Evolutionary conservation across 2,329 filamentous ascomycete genomes (phyloP).

Genomic region (Ilyonectria robusta): DNA sequence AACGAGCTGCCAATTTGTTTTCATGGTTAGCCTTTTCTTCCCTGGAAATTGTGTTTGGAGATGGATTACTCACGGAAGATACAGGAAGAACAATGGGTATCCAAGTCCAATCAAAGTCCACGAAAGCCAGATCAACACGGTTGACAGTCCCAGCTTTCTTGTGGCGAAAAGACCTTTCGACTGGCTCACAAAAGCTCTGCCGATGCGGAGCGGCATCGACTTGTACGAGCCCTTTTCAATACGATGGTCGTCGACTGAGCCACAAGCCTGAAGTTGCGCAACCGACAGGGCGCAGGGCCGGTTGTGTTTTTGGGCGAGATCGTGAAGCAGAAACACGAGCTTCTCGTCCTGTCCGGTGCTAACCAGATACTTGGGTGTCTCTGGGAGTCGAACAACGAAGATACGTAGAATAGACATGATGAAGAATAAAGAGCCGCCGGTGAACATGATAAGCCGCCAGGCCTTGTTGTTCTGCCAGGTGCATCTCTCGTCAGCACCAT

Average conservation of each 20-base stretch:
- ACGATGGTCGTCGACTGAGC: constrained; percentile 33
- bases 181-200: constrained; percentile 43
- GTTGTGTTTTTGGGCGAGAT: constrained; percentile 56
- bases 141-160: constrained; percentile 68
- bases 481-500: constrained; percentile 46
- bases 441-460: constrained; percentile 66
- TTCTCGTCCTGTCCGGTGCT: constrained; percentile 66
- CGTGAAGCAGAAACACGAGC: constrained; percentile 60
- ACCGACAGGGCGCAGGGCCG: constrained; percentile 58
- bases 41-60: neutral
- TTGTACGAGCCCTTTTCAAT: neutral
- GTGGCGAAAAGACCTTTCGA: constrained; percentile 71
- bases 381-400: constrained; percentile 67
- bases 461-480: constrained; percentile 62
- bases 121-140: constrained; percentile 73
- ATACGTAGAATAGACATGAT: constrained; percentile 68
- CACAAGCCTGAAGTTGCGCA: constrained; percentile 57
- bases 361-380: constrained; percentile 73
- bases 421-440: constrained; percentile 62
- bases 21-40: constrained; percentile 5
- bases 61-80: constrained; percentile 62
- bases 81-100: constrained; percentile 79
- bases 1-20: constrained; percentile 1
- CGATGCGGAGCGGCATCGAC: constrained; percentile 29
- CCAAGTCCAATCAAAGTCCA: constrained; percentile 77